Base-by-base conservation (phyloP, 306 rosid species). In the Hippophae gyantsensis region DNA sequence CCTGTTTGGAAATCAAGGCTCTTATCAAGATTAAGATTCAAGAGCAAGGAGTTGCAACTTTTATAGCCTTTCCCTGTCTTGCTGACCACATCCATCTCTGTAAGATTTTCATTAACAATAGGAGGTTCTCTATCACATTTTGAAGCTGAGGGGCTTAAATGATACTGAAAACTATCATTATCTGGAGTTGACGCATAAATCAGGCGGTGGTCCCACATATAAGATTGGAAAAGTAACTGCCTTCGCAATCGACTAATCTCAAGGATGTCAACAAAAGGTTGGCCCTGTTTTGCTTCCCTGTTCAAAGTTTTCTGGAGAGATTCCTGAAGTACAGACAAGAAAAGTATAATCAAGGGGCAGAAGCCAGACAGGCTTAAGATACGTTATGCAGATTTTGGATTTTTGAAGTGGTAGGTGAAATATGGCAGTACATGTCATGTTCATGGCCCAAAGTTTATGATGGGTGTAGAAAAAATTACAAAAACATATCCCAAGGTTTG, bases 161-260 rank as follows among this genome's bases (percentile, higher is more conserved):
- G 72, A 72, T 63, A 59, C 54, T 56, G 70, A 54, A 50, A 54
- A 66, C 57, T 69, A 57, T 32, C 38, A 32, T 69, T 69, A 53
- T 71, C 73, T 76, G 67, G 55, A 63, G 50, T 68, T 56, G 72
- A 82, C 25, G 72, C 85, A 63, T 61, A 68, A 63, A 82, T 52
- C 63, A 92, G 85, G 68, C 94, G 90, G 54, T 73, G 84, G 71
- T 85, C 97, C 99, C 97, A 93, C 75, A 83, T 63, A 55, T 84
- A 84, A 18, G 95, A 93, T 66, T 80, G 97, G 74, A 84, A 88
- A 72, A 88, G 76, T 57, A 92, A 57, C 67, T 80, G 96, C 83
- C 96, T 83, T 68, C 92, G 76, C 66, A 92, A 60, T 56, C 82
- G 79, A 68, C 86, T 83, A 72, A 92, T 79, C 74, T 92, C 94